These are phyloP conservation scores for Escallonia rubra DNA, from an alignment of 129 eudicot genomes.

Conservation along the genomic window DNA sequence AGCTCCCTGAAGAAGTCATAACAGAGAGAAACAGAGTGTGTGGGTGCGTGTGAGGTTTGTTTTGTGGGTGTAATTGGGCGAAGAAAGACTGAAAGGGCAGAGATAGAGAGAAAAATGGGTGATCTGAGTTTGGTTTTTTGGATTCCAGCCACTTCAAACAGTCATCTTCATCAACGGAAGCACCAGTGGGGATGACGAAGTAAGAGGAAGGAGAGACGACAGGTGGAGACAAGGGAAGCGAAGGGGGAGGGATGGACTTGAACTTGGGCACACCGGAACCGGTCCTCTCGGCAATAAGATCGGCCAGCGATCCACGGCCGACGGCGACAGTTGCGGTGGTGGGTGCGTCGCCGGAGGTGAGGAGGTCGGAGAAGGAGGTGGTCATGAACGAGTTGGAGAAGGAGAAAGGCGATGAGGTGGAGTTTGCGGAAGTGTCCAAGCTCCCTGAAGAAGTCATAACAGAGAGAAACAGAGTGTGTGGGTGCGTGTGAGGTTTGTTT, in stretches of 20 bases:
- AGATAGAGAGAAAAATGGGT: too few species aligned
- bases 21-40: constrained; percentile 8
- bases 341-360: constrained; percentile 23
- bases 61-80: too few species aligned
- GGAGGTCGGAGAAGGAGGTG: constrained; percentile 49
- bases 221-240: constrained; percentile 73
- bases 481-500: constrained; percentile 3
- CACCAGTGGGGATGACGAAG: constrained; percentile 72
- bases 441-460: constrained; percentile 38
- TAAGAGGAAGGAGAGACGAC: constrained; percentile 63
- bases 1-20: constrained; percentile 38
- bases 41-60: constrained; percentile 4
- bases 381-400: constrained; percentile 29
- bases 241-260: constrained; percentile 80
- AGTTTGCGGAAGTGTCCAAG: constrained; percentile 23
- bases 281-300: constrained; percentile 47
- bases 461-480: constrained; percentile 6
- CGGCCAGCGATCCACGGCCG: constrained; percentile 44
- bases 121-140: too few species aligned
- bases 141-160: too few species aligned
- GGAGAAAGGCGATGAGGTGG: constrained; percentile 26
- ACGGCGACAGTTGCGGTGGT: constrained; percentile 12
- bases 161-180: too few species aligned
- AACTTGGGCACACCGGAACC: constrained; percentile 76
- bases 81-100: too few species aligned